Evolutionary conservation across 2,329 filamentous ascomycete species (phyloP), one percentile per base, ranked within the genome.

Genomic region (Sporothrix luriei): DNA sequence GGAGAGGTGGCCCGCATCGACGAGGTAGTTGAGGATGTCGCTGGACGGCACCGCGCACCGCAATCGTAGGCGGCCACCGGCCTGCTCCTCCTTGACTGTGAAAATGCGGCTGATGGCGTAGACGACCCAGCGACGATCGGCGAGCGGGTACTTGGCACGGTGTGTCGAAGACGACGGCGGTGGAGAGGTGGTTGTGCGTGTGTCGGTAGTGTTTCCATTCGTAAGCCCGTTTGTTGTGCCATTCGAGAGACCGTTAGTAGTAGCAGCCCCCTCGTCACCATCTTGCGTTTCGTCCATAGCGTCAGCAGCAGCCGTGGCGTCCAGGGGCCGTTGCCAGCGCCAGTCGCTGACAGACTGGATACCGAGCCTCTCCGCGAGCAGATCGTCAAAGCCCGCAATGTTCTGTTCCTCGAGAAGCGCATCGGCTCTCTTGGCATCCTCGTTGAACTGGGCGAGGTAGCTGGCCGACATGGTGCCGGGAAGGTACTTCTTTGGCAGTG

Each of bases 91-190:
- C 21, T 66, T 55, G 16, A 71, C 46, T 3, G 52, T 19, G 16
- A 91, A 86, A 3, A 89, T 82, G 76, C 86, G 87, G 74, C 84
- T 85, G 73, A 92, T 86, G 26, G 85, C 84, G 73, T 87, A 88
- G 21, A 88, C 77, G 4, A 91, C 83, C 85, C 90, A 91, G 71
- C 87, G 84, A 33, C 88, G 84, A 76, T 92, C 88, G 4, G 86
- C 84, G 10, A 84, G 80, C 21, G 84, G 81, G 74, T 89, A 87
- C 33, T 79, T 76, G 4, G 13, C 38, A 16, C 51, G 69, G n/a
- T 66, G 54, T 9, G 66, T 48, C 14, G 64, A 16, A 11, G 68
- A 21, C 1, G 66, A 4, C 0, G 66, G 33, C 4, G 69, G 9
- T 0, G 70, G 26, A 1, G 54, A 7, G 1, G 61, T 19, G 24